Evolutionary conservation across 768 basidiomycete genomes (phyloP), one percentile per base, ranked within the genome.

Genomic region (Symmetrospora coprosmae): DNA sequence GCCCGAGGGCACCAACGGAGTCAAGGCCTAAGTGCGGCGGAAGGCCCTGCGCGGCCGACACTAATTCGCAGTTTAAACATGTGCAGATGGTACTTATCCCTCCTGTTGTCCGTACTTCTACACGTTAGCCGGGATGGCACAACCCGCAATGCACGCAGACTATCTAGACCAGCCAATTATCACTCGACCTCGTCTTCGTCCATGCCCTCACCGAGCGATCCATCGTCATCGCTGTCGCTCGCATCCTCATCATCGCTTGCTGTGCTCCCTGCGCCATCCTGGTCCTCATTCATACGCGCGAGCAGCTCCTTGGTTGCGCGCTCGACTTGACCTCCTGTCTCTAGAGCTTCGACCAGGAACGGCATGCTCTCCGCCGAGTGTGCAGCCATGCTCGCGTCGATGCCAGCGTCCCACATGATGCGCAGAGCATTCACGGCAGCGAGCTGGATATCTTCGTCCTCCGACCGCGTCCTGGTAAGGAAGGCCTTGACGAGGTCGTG

Each of bases 381-480:
- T 5, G 59, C 64, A 17, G 65, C 49, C 62, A 69, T 64, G 21
- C 48, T 19, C 19, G 58, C 60, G 11, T 69, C 65, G 4, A 64
- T 64, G 21, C 64, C 60, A 1, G 53, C 43, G 11, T 59, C 46
- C 92, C 92, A 97, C 30, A 94, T 70, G n/a, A 76, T 76, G 28
- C 80, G 79, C 14, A 84, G 75, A 65, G 81, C 84, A 6, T 74
- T 71, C 47, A 97, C 72, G 1, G 88, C 86, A 47, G 80, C 78
- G 11, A 87, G 70, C 6, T 88, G 80, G n/a, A 82, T 72, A 19
- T 76, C 75, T 2, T 78, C 73, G 62, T 86, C 83, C 56, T 94
- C 90, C 4, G 85, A 84, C 16, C 90, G 83, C 0, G 89, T 92
- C 63, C 86, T 82, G 82, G 92, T 86, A 51, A 94, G 79, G 28